Base-by-base conservation (phyloP, 106 monocot species). In the Phalaenopsis aphrodite region DNA sequence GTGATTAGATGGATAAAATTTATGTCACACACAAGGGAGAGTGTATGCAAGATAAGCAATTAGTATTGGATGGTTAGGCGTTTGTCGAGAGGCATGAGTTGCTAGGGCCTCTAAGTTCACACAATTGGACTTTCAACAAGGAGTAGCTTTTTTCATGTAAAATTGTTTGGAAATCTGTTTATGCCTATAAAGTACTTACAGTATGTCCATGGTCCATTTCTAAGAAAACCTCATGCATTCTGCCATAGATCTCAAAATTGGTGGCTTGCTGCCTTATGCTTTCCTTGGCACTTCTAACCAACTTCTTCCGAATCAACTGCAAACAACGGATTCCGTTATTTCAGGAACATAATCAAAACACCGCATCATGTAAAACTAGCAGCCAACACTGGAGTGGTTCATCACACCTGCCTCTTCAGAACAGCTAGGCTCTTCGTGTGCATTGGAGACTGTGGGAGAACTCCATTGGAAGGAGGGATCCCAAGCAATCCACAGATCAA, bases 391-490 rank as follows among this genome's bases (percentile, higher is more conserved):
- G 14, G 57, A 67, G 10, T 67, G 24, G 21, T 24, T 24, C 5
- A 77, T 45, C 79, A 49, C 14, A 95, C 95, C 95, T 90, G 96
- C 77, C 87, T 85, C 83, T 90, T 94, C 39, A 96, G 96, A 81
- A 89, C 86, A 49, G 96, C 91, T 37, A 45, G 43, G 43, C 43
- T 45, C 43, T 45, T 45, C 43, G 43, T 45, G 43, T 45, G 43
- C 43, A 45, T 96, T 3, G 96, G 93, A 2, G 96, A 96, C 72
- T 96, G 96, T 43, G 91, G 96, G 23, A 96, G 87, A 78, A 96
- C 93, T 17, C 96, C 96, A 82, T 96, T 96, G 45, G 96, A 93
- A 47, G 96, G 91, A 41, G 96, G 96, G 47, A 96, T 87, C 5
- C 96, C 96, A 58, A 96, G 84, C 75, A 96, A 85, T 12, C 93